phyloP scores from a whole-genome alignment of 2,329 filamentous ascomycete species.

The Fusarium equiseti region DNA sequence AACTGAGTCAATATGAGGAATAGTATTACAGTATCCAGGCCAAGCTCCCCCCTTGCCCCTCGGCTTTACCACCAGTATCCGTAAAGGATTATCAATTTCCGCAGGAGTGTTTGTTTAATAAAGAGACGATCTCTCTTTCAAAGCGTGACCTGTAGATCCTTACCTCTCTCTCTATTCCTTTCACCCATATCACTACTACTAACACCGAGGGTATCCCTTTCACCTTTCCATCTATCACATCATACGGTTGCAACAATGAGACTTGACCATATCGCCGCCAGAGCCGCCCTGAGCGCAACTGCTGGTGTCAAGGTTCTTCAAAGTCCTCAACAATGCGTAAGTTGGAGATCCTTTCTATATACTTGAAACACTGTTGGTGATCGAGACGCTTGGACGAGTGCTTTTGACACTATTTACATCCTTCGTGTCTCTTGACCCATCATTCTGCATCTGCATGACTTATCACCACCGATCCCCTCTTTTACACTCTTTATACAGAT shows the following conservation, averaged over 20 bases:
- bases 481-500: background rate
- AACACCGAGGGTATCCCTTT: background rate
- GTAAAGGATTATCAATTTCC: slow-evolving; percentile 7
- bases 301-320: slow-evolving; percentile 1
- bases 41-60: slow-evolving; percentile 1
- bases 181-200: background rate
- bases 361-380: background rate
- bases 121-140: slow-evolving; percentile 12
- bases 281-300: slow-evolving; percentile 16
- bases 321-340: slow-evolving; percentile 28
- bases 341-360: background rate
- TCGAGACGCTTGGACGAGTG: background rate
- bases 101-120: slow-evolving; percentile 8
- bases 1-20: background rate
- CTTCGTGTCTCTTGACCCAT: background rate
- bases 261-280: slow-evolving; percentile 25
- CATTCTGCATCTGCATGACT: background rate
- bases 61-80: background rate
- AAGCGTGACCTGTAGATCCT: slow-evolving; percentile 25
- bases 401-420: background rate
- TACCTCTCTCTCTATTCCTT: slow-evolving; percentile 8
- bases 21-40: background rate
- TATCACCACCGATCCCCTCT: background rate
- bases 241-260: slow-evolving; percentile 22
- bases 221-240: background rate